phyloP scores from a whole-genome alignment of 2,329 filamentous ascomycete genomes.

The Pseudovirgaria hyperparasitica region DNA sequence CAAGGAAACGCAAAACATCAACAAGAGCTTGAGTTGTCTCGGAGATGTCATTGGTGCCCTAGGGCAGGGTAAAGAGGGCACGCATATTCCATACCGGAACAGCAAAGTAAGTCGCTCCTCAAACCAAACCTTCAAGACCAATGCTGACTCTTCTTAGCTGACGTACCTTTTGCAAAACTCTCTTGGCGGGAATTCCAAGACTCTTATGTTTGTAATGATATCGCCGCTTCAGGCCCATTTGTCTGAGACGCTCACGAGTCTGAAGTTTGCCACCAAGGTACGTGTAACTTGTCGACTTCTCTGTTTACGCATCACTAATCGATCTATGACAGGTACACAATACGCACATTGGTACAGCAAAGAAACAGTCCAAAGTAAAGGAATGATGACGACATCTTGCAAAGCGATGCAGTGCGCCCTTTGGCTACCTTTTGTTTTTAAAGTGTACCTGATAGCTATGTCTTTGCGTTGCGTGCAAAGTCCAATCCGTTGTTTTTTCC shows the following conservation, averaged over 20 bases:
- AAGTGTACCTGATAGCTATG: too few relatives aligned
- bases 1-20: slow-evolving; percentile 95
- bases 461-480: too few relatives aligned
- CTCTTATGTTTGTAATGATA: slow-evolving; percentile 98
- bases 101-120: slow-evolving; percentile 54
- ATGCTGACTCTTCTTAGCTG: slow-evolving; percentile 36
- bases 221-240: slow-evolving; percentile 83
- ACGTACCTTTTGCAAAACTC: slow-evolving; percentile 94
- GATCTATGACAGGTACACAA: slow-evolving; percentile 68
- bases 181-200: slow-evolving; percentile 89
- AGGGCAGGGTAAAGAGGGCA: slow-evolving; percentile 64
- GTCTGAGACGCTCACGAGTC: slow-evolving; percentile 83
- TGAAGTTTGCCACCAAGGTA: slow-evolving; percentile 93
- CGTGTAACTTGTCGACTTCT: slow-evolving; percentile 10
- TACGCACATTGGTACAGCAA: slow-evolving; percentile 84
- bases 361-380: slow-evolving; percentile 53
- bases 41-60: slow-evolving; percentile 91
- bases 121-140: not conserved
- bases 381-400: too few relatives aligned
- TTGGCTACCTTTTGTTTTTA: too few relatives aligned
- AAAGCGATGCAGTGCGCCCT: too few relatives aligned
- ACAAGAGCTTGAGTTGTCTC: slow-evolving; percentile 81
- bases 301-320: too few relatives aligned
- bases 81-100: slow-evolving; percentile 87
- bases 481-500: too few relatives aligned